Evolutionary conservation across 371 early-diverging fungal genomes (phyloP).

Genomic region (Mortierella sp.): DNA sequence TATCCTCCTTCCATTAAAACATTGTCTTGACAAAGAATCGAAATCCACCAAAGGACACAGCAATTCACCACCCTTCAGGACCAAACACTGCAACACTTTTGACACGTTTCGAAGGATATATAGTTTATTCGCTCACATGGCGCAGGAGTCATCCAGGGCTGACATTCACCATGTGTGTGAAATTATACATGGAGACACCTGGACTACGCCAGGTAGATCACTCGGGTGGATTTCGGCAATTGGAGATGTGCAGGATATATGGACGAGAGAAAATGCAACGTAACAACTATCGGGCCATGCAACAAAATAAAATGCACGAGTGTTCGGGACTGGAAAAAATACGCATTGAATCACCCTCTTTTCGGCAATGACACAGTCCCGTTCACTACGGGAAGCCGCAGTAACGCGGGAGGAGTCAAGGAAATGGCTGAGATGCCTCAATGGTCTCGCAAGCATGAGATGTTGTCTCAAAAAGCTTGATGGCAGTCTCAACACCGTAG

Average conservation of each 20-base stretch:
- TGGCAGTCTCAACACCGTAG: neutral
- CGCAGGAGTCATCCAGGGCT: neutral
- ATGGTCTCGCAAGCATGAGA: neutral
- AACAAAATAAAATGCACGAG: neutral
- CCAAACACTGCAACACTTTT: neutral
- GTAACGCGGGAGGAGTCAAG: neutral
- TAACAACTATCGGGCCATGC: neutral
- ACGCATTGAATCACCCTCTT: neutral
- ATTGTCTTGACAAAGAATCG: neutral
- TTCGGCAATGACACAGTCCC: constrained; percentile 5
- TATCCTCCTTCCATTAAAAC: neutral
- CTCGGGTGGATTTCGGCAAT: neutral
- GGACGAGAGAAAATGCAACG: neutral
- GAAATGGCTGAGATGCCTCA: neutral
- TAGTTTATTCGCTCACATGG: neutral
- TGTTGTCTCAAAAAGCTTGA: neutral
- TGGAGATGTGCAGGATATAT: neutral
- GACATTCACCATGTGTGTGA: neutral
- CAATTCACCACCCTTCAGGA: neutral
- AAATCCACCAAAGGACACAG: neutral
- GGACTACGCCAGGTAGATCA: neutral
- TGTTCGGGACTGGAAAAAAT: constrained; percentile 7
- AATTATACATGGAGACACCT: neutral
- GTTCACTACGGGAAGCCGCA: constrained; percentile 7
- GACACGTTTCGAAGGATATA: neutral